Evolutionary conservation across 768 basidiomycete genomes (phyloP).

Genomic region (Kwoniella sp.): DNA sequence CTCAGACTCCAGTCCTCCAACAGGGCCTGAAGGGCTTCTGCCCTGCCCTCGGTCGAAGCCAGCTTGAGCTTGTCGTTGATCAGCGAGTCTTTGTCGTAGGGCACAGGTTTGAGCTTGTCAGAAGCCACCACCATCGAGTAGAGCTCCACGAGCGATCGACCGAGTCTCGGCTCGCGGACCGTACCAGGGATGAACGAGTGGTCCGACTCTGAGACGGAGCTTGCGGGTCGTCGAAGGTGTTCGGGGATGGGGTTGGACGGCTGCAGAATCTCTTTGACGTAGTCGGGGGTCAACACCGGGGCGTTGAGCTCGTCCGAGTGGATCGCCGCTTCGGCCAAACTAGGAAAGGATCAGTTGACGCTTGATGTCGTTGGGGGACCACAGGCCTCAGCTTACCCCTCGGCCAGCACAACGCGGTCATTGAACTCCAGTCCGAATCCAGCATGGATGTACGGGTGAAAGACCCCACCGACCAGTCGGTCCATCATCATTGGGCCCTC

Average conservation of each 20-base stretch:
- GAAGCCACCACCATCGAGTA: slow-evolving; percentile 18
- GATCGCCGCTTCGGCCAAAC: slow-evolving; percentile 35
- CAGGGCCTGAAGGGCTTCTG: slow-evolving; percentile 15
- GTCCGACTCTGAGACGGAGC: slow-evolving; percentile 1
- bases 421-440: slow-evolving; percentile 42
- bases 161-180: slow-evolving; percentile 10
- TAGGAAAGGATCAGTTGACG: neutral
- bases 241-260: slow-evolving; percentile 3
- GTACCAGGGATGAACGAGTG: neutral
- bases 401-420: slow-evolving; percentile 35
- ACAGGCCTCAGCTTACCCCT: slow-evolving; percentile 24
- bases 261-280: slow-evolving; percentile 7
- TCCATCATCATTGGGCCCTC: slow-evolving; percentile 28
- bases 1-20: slow-evolving; percentile 25
- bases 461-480: slow-evolving; percentile 28
- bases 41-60: slow-evolving; percentile 12
- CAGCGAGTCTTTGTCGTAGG: slow-evolving; percentile 24
- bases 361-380: too few species aligned
- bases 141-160: slow-evolving; percentile 24
- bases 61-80: slow-evolving; percentile 23
- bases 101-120: slow-evolving; percentile 4
- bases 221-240: slow-evolving; percentile 4
- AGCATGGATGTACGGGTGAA: slow-evolving; percentile 39
- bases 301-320: slow-evolving; percentile 19
- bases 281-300: slow-evolving; percentile 14